phyloP scores from a whole-genome alignment of 257 asterid species.

The Solanum bulbocastanum region DNA sequence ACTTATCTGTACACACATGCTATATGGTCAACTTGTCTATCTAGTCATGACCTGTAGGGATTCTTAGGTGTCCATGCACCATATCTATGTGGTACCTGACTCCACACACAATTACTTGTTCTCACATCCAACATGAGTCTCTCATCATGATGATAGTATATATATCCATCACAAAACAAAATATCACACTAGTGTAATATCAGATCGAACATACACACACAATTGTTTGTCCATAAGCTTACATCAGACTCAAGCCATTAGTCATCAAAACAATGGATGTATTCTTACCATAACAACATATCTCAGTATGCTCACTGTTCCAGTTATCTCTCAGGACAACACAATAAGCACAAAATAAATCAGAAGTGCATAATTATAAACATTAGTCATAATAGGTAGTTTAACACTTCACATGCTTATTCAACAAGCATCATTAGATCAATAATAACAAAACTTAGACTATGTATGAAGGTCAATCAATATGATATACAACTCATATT shows the following conservation, averaged over 20 bases:
- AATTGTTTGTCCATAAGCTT: not conserved
- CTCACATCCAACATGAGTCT: not conserved
- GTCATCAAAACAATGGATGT: not conserved
- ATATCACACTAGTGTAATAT: not conserved
- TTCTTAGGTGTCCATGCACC: not conserved
- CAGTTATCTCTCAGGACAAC: not conserved
- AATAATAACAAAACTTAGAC: not conserved
- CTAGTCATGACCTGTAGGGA: not conserved
- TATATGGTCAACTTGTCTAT: not conserved
- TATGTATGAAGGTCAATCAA: not conserved
- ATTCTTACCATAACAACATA: not conserved
- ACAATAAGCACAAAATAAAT: not conserved
- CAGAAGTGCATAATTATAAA: not conserved
- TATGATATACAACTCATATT: not conserved
- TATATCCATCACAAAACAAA: not conserved
- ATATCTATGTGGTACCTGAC: not conserved
- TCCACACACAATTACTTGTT: not conserved
- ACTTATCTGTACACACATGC: not conserved
- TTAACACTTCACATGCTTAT: not conserved
- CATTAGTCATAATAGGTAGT: not conserved
- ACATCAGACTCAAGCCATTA: not conserved
- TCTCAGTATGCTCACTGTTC: not conserved
- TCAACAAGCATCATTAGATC: not conserved
- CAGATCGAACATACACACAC: not conserved
- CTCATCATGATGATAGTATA: not conserved